These are phyloP conservation scores for Colletotrichum agaves DNA, from an alignment of 2,329 filamentous ascomycete genomes.

Conservation along the genomic window DNA sequence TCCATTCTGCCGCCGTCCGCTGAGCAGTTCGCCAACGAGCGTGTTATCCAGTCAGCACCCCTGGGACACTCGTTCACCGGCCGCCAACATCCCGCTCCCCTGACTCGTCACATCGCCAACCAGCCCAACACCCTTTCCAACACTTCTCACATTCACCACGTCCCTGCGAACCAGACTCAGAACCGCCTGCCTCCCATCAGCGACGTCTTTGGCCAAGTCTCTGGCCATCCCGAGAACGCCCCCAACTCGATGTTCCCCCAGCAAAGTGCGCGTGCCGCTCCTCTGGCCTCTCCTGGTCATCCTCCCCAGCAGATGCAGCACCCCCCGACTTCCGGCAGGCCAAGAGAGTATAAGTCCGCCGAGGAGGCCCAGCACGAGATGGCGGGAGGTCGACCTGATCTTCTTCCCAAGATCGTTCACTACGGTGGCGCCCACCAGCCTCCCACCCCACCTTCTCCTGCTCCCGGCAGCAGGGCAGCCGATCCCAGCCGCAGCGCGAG, in stretches of 20 bases:
- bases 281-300: constrained; percentile 82
- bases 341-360: constrained; percentile 91
- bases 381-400: constrained; percentile 89
- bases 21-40: constrained; percentile 90
- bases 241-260: constrained; percentile 66
- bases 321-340: constrained; percentile 68
- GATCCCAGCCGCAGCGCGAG: constrained; percentile 68
- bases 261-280: constrained; percentile 64
- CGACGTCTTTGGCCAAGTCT: constrained; percentile 90
- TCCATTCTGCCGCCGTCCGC: constrained; percentile 96
- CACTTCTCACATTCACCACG: constrained; percentile 90
- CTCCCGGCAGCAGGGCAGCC: constrained; percentile 60
- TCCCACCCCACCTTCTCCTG: constrained; percentile 87
- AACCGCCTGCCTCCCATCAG: constrained; percentile 94
- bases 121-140: constrained; percentile 85
- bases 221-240: constrained; percentile 67
- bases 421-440: constrained; percentile 90
- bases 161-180: constrained; percentile 86
- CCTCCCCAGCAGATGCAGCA: constrained; percentile 61
- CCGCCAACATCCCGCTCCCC: constrained; percentile 79
- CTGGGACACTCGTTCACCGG: constrained; percentile 96
- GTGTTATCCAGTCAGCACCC: constrained; percentile 96
- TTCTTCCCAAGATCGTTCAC: constrained; percentile 93
- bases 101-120: constrained; percentile 82
- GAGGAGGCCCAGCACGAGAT: constrained; percentile 94